A percentile compares a stretch with the other conserved stretches of the same genome.
These are phyloP conservation scores for Irpex rosettiformis DNA, from an alignment of 1,284 basidiomycete species.

Conservation along the genomic window DNA sequence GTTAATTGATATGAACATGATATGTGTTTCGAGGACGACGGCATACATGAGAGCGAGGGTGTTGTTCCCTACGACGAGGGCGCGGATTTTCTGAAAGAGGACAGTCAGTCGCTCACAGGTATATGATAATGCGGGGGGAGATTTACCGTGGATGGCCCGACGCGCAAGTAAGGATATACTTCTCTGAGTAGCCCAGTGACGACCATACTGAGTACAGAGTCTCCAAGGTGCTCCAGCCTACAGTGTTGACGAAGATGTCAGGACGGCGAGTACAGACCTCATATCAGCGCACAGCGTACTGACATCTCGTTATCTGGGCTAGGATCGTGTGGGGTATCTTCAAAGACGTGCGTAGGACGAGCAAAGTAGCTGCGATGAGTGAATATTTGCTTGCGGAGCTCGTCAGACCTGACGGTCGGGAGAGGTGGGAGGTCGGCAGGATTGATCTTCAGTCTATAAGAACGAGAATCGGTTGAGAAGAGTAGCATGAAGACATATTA, in stretches of 20 bases:
- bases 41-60: constrained; percentile 66
- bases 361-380: constrained; percentile 70
- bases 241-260: not conserved
- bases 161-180: constrained; percentile 63
- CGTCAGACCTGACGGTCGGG: constrained; percentile 42
- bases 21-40: not conserved
- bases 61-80: constrained; percentile 67
- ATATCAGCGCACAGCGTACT: constrained; percentile 16
- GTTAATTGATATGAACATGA: not conserved
- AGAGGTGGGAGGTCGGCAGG: constrained; percentile 40
- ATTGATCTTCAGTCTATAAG: constrained; percentile 24
- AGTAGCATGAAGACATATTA: not conserved
- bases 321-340: constrained; percentile 63
- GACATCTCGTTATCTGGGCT: constrained; percentile 79
- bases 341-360: constrained; percentile 68
- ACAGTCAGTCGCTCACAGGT: not conserved
- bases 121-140: not conserved
- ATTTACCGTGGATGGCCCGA: constrained; percentile 71
- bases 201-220: constrained; percentile 62
- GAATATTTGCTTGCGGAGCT: constrained; percentile 53
- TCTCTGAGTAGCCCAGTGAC: constrained; percentile 62
- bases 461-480: not conserved
- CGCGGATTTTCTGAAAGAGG: constrained; percentile 60
- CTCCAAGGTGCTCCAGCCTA: constrained; percentile 73
- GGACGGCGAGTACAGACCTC: not conserved